Base-by-base conservation (phyloP, 2,329 filamentous ascomycete genomes). In the Botrytis fabae region DNA sequence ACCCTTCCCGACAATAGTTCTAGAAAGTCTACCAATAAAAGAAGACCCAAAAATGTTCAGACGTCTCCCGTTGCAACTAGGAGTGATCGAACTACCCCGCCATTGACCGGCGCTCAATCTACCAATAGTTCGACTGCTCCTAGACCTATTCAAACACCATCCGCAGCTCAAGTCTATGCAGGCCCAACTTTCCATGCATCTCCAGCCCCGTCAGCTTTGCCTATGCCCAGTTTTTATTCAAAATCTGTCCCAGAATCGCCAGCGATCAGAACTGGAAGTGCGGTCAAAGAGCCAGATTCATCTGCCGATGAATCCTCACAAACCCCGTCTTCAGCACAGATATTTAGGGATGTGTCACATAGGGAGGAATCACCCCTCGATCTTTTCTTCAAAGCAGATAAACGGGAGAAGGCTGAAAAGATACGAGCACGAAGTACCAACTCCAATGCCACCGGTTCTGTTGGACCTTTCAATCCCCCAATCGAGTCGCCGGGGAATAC, bases 161-260 rank as follows among this genome's bases (percentile, higher is more conserved):
- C 86, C 32, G 72, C 74, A 51, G 69, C 78, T 32, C 65, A 68
- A 48, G 78, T 77, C 18, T 99, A 97, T 83, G 96, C 96, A 57
- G 96, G 95, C 22, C 92, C 95, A 48, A 97, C 94, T 8, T 99
- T 98, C 82, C 95, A 98, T 82, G 93, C 94, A 59, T 98, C 96
- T 14, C 96, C 96, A 32, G 95, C 95, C 2, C 92, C 96, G 0
- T 97, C 94, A 14, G 91, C 94, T 38, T 86, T 99, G 46, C 96
- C 96, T 0, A 92, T 98, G 73, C 96, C 96, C 18, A 97, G 92
- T 79, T 97, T 98, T 81, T 89, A 92, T 75, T 91, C 92, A 42
- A 95, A 92, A 79, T 90, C 93, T 0, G 86, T 93, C 20, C 90
- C 91, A 5, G 91, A 92, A 73, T 91, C 90, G 5, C 89, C 83